Base-by-base conservation (phyloP, 2,329 filamentous ascomycete genomes). In the Dendryphion nanum region DNA sequence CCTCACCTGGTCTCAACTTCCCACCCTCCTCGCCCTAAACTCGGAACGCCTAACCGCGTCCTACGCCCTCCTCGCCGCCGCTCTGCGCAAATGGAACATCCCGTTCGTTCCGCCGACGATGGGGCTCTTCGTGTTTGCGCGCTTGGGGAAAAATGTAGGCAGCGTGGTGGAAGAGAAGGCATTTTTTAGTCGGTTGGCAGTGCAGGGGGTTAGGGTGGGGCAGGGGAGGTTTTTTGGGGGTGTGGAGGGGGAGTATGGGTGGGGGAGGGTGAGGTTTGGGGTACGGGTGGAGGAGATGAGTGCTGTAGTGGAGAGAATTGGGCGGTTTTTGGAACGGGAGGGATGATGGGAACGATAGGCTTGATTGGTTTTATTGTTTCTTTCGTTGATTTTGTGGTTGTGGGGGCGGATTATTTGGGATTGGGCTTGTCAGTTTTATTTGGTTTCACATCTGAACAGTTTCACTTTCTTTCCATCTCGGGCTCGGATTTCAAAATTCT, bases 51-150 rank as follows among this genome's bases (percentile, higher is more conserved):
- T 61, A 2, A 47, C 56, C 1, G 31, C 32, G 2, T 55, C 52
- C 2, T 61, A 49, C 36, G 38, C 23, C 10, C 19, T 55, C 1
- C 51, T 62, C 30, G 42, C 44, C 4, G 26, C 35, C 4, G 40
- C 38, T 8, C 35, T 62, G 5, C 19, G 35, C 5, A 33, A 44
- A 14, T 44, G 44, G 30, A 24, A 47, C 13, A 41, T 62, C 37
- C 37, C 48, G 0, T 55, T 51, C 36, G 36, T 62, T 12, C 30
- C 40, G 6, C 51, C 57, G 0, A 55, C 56, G 3, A 46, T 59
- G n/a, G 57, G 59, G 5, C 41, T 60, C 13, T 54, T 55, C n/a
- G 12, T 62, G 2, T 59, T 55, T 30, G 59, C 56, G 1, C 48
- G 37, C 19, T 24, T 44, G 6, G 41, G 39, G 12, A 43, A 30